Percentiles rank a stretch among this genome's conserved stretches.
phyloP scores from a whole-genome alignment of 805 yeast genomes.

The Metschnikowia colocasiae region DNA sequence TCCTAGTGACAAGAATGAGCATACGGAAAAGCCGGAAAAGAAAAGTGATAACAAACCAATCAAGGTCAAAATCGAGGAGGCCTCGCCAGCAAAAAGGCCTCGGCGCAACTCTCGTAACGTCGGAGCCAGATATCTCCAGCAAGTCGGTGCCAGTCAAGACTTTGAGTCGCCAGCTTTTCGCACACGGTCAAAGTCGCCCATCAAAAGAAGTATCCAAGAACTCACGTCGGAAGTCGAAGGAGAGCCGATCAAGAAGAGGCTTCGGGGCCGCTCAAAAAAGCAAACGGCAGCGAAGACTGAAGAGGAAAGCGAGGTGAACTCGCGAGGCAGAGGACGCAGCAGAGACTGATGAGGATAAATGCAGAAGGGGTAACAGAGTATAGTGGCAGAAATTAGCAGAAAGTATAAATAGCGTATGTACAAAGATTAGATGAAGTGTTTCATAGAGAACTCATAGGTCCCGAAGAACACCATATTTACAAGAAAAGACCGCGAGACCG shows the following conservation, averaged over 20 bases:
- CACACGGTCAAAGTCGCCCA: slow-evolving; percentile 19
- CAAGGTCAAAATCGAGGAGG: background rate
- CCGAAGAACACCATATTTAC: slow-evolving; percentile 77
- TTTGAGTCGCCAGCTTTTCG: slow-evolving; percentile 18
- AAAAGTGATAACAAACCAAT: background rate
- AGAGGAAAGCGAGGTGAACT: slow-evolving; percentile 7
- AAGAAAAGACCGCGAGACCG: slow-evolving; percentile 64
- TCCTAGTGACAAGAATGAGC: background rate
- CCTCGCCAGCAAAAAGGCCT: background rate
- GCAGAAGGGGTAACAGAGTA: no score
- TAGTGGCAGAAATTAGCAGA: background rate
- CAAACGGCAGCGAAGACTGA: background rate
- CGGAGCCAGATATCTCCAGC: background rate
- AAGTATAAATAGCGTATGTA: background rate
- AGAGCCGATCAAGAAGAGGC: slow-evolving; percentile 12
- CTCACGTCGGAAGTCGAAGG: slow-evolving; percentile 17
- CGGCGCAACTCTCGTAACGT: background rate
- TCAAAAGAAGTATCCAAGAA: slow-evolving; percentile 19
- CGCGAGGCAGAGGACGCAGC: slow-evolving; percentile 11
- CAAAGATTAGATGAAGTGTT: slow-evolving; percentile 32
- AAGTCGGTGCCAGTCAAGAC: background rate
- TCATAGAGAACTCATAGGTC: slow-evolving; percentile 65
- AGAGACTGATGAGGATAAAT: slow-evolving; percentile 6
- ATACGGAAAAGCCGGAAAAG: background rate
- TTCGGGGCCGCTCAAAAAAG: slow-evolving; percentile 8